phyloP scores from a whole-genome alignment of 345 rosid genomes.

The Citrus inodora region DNA sequence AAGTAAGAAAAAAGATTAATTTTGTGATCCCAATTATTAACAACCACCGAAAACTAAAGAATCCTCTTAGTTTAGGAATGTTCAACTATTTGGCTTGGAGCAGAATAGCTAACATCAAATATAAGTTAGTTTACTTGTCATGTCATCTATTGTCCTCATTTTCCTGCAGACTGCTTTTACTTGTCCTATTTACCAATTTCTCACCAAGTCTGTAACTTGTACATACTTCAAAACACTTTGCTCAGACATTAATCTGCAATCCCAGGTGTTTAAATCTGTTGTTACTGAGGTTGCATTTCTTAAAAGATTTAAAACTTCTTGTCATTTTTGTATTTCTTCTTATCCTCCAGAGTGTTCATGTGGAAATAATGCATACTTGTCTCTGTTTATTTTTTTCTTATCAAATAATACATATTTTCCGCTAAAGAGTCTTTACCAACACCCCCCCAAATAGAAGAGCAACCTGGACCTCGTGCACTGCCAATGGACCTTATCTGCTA shows the following conservation, averaged over 20 bases:
- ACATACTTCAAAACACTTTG: not conserved
- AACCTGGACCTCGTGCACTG: no score
- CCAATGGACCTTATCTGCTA: no score
- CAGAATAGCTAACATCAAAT: not conserved
- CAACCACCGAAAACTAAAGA: not conserved
- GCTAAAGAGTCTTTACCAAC: no score
- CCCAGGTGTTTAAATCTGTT: not conserved
- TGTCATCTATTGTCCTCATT: not conserved
- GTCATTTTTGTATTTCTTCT: not conserved
- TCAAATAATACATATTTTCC: no score
- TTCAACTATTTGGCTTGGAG: not conserved
- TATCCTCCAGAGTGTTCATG: not conserved
- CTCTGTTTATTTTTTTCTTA: no score
- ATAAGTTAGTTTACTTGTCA: not conserved
- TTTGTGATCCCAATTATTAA: not conserved
- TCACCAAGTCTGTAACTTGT: not conserved
- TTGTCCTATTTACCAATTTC: not conserved
- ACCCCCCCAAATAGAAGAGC: no score
- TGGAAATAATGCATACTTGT: not conserved
- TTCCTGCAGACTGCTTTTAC: not conserved
- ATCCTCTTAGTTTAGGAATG: not conserved
- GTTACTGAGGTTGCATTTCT: no score
- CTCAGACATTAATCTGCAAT: not conserved
- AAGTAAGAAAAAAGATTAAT: constrained; percentile 1
- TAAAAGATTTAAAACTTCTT: not conserved